phyloP scores from a whole-genome alignment of 2,329 filamentous ascomycete species.

The Elsinoe australis region DNA sequence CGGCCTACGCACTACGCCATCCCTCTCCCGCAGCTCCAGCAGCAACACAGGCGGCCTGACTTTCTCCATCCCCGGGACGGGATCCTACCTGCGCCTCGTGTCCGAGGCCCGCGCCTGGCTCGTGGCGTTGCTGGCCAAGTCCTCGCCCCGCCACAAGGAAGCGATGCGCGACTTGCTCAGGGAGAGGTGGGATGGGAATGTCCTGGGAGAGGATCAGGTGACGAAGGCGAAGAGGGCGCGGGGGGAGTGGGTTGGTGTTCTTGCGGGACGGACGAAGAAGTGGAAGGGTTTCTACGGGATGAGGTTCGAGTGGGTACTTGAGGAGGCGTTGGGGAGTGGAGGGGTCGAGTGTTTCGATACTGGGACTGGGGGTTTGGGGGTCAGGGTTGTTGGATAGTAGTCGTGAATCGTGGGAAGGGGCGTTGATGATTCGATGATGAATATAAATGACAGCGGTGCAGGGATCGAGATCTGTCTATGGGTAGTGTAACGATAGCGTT shows the following conservation, averaged over 20 bases:
- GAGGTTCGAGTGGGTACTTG: conserved; percentile 62
- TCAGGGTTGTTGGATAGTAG: no score
- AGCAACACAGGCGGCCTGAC: conserved; percentile 32
- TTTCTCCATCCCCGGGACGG: conserved; percentile 60
- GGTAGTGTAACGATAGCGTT: no score
- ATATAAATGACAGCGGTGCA: no score
- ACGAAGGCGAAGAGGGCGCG: conserved; percentile 45
- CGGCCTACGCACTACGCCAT: conserved; percentile 24
- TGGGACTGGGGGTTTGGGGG: conserved; percentile 61
- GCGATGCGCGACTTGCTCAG: conserved; percentile 53
- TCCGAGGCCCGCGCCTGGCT: conserved; percentile 56
- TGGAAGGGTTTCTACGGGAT: conserved; percentile 66
- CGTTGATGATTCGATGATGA: no score
- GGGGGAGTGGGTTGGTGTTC: conserved; percentile 50
- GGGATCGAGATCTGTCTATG: no score
- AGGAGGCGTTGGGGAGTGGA: conserved; percentile 62
- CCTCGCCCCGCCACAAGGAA: conserved; percentile 52
- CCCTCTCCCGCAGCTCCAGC: conserved; percentile 2
- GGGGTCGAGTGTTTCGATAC: conserved; percentile 68
- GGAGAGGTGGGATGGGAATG: conserved; percentile 64
- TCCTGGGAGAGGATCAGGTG: conserved; percentile 40
- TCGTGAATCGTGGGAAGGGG: no score
- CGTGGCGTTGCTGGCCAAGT: conserved; percentile 49
- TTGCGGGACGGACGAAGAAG: conserved; percentile 56
- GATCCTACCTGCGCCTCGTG: conserved; percentile 59